These are phyloP conservation scores for Logfia minima DNA, from an alignment of 129 eudicot species.

Conservation along the genomic window DNA sequence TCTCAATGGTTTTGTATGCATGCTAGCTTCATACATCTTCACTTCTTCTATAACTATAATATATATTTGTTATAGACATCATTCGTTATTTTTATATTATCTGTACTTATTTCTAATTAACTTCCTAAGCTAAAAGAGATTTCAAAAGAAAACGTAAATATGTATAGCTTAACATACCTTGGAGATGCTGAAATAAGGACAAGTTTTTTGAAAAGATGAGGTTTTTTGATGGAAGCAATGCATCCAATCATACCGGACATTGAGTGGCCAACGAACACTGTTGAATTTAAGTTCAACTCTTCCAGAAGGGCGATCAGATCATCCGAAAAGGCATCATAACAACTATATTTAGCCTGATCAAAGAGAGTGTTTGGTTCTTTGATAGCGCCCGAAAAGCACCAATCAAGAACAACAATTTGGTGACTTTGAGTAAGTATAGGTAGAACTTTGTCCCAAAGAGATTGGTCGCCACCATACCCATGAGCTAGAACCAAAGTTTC, in stretches of 20 bases:
- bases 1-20: background rate
- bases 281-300: conserved; percentile 56
- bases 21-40: background rate
- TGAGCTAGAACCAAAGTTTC: conserved; percentile 69
- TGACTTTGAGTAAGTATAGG: conserved; percentile 39
- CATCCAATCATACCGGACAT: conserved; percentile 97
- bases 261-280: conserved; percentile 76
- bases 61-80: background rate
- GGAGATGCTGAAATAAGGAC: conserved; percentile 82
- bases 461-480: conserved; percentile 85
- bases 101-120: no score
- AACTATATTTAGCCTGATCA: conserved; percentile 47
- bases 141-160: no score
- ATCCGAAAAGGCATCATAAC: conserved; percentile 65
- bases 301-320: conserved; percentile 63
- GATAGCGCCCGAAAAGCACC: conserved; percentile 78
- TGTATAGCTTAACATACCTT: conserved; percentile 39
- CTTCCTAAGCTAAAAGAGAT: no score
- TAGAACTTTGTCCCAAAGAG: conserved; percentile 73
- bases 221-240: conserved; percentile 81
- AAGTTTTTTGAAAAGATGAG: conserved; percentile 70
- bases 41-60: background rate
- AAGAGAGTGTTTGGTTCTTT: conserved; percentile 56
- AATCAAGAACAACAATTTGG: conserved; percentile 65
- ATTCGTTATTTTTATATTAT: no score